Evolutionary conservation across 805 yeast genomes (phyloP), one percentile per base, ranked within the genome.

Genomic region (Candida cerambycidarum): DNA sequence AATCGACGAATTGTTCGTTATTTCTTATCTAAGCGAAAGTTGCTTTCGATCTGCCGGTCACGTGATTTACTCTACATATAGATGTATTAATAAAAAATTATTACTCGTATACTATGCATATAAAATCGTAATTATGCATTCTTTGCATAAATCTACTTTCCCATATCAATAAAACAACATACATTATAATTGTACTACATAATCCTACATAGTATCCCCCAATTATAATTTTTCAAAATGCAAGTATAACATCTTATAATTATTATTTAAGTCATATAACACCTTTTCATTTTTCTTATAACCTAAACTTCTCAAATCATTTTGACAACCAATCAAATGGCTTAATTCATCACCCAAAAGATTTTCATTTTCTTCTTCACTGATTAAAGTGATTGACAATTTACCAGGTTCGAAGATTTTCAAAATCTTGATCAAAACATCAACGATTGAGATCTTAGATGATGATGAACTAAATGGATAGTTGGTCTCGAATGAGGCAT

Each of bases 401-500:
- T 80, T 82, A 15, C 80, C 79, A 2, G 98, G 98, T 43, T 72
- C 71, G 62, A 92, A 83, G 21, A 85, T 74, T 4, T 64, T 55
- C 50, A 89, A 69, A 2, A 89, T 83, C 30, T 76, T 77, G 32
- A 65, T 51, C 47, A 87, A 62, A 8, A 88, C 80, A n/a, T 74
- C 75, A 24, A 73, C 58, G 53, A 83, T 78, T 48, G 71, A 64
- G 29, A 69, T 67, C 11, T 60, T 52, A 34, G 63, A 48, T 38
- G 50, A 21, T 21, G 23, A 5, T 21, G 8, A 53, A 9, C 78
- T 67, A 39, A 70, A 70, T 6, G 85, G 83, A 31, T 82, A 87
- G 61, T 88, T 92, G 15, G 97, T 82, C 61, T 93, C 98, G 62
- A 93, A 93, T 8, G 96, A 86, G 4, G 98, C 98, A 63, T 92